Conservation (phyloP, 2,329 filamentous ascomycete species). For the Colletotrichum cuscutae region DNA sequence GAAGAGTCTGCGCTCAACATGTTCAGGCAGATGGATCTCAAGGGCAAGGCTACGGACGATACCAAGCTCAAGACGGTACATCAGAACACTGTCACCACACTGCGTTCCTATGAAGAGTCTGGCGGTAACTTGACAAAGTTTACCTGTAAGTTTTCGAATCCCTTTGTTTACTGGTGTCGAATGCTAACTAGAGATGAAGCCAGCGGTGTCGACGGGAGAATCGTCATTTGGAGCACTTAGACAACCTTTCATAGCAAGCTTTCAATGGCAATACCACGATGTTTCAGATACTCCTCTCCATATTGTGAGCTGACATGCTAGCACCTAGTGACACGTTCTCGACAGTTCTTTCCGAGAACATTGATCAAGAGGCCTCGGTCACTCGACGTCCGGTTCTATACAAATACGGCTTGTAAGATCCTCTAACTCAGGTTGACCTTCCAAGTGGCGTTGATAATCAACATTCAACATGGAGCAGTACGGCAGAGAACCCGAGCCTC, state of each 20-base stretch:
- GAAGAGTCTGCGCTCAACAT: conserved; percentile 97
- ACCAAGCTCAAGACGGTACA: conserved; percentile 95
- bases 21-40: conserved; percentile 99
- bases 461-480: not conserved
- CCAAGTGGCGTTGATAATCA: not conserved
- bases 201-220: conserved; percentile 83
- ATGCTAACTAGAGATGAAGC: conserved; percentile 59
- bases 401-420: not conserved
- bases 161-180: not conserved
- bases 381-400: not conserved
- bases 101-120: conserved; percentile 78
- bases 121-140: conserved; percentile 79
- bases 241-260: conserved; percentile 35
- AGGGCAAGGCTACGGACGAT: conserved; percentile 91
- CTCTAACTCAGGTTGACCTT: not conserved
- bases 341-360: not conserved
- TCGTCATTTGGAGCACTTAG: conserved; percentile 81
- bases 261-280: conserved; percentile 26
- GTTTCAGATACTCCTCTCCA: conserved; percentile 2
- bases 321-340: not conserved
- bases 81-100: conserved; percentile 92
- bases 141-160: conserved; percentile 74
- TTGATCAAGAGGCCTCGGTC: not conserved
- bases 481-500: not conserved
- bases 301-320: not conserved